These are phyloP conservation scores for Puccinellia tenuiflora DNA, from an alignment of 176 grass and related monocot species.

Conservation along the genomic window DNA sequence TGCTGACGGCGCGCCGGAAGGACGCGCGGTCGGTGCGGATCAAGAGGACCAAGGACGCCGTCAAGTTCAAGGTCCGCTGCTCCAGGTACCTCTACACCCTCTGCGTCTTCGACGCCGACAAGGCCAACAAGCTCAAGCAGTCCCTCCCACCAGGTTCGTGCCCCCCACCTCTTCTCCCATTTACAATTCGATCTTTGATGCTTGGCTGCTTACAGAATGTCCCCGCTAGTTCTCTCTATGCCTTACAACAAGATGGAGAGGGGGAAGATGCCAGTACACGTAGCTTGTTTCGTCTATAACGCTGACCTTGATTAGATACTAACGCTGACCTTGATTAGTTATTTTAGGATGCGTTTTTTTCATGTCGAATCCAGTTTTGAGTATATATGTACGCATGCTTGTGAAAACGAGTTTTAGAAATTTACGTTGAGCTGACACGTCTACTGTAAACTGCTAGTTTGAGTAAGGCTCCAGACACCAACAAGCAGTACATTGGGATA, in stretches of 20 bases:
- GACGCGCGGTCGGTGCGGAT: slow-evolving; percentile 73
- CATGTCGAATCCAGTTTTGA: too few relatives aligned
- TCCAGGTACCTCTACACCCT: slow-evolving; percentile 87
- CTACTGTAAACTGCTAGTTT: background rate
- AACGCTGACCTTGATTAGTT: too few relatives aligned
- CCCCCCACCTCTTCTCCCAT: background rate
- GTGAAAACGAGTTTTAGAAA: too few relatives aligned
- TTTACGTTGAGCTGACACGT: background rate
- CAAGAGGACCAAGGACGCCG: slow-evolving; percentile 70
- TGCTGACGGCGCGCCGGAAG: slow-evolving; percentile 77
- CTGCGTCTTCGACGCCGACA: slow-evolving; percentile 77
- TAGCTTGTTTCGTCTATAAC: background rate
- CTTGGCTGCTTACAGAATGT: background rate
- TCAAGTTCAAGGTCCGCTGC: slow-evolving; percentile 87
- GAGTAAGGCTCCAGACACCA: too few relatives aligned
- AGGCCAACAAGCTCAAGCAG: slow-evolving; percentile 87
- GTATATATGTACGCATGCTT: too few relatives aligned
- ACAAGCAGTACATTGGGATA: too few relatives aligned
- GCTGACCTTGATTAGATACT: background rate
- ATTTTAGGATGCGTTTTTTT: too few relatives aligned
- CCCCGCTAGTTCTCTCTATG: background rate
- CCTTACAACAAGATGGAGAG: background rate
- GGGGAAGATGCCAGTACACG: background rate
- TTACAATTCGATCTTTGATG: too few relatives aligned
- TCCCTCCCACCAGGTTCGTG: slow-evolving; percentile 64